Evolutionary conservation across 2,329 filamentous ascomycete genomes (phyloP), one percentile per base, ranked within the genome.

Genomic region (Pestalotiopsis sp.): DNA sequence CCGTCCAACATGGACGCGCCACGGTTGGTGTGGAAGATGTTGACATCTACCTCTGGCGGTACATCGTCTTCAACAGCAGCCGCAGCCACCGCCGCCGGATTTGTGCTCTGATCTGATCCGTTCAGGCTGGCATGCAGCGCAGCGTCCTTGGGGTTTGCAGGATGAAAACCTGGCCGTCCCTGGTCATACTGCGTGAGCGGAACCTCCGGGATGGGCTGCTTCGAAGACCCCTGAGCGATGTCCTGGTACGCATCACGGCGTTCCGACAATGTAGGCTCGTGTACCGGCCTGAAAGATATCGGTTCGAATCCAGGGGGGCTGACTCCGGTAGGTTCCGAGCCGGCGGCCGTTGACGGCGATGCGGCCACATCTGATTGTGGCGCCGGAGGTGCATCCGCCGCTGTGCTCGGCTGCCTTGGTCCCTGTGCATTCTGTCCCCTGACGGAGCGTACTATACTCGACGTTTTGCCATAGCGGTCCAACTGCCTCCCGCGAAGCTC

Each of bases 401-500:
- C 20, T 4, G 38, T 17, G 41, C 27, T 31, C 3, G 38, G 4
- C 12, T 62, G 25, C 27, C 39, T 6, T 6, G 27, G 57, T 4
- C 41, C 39, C 17, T 4, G 13, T 17, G 17, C 20, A 23, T 60
- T 25, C 49, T 69, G 72, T 5, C 72, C 72, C 70, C 78, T 80
- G 65, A 84, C 70, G 20, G 78, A 76, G 6, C 78, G 74, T 11
- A 79, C 76, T 41, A 85, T 78, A 67, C 81, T 85, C 45, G 84
- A 86, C 4, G 82, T 83, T 70, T 80, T 80, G 72, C 78, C 79
- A 75, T 86, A 87, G 58, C 79, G 81, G 69, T 88, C 85, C 67
- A 88, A 77, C 78, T 90, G 88, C 58, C 84, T 82, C 68, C 83
- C 78, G 72, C 89, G 84, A 66, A 91, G 81, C 69, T 87, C 87